A percentile compares a stretch with the other conserved stretches of the same genome.
phyloP scores from a whole-genome alignment of 768 basidiomycete genomes.

The Amyloporia xantha region DNA sequence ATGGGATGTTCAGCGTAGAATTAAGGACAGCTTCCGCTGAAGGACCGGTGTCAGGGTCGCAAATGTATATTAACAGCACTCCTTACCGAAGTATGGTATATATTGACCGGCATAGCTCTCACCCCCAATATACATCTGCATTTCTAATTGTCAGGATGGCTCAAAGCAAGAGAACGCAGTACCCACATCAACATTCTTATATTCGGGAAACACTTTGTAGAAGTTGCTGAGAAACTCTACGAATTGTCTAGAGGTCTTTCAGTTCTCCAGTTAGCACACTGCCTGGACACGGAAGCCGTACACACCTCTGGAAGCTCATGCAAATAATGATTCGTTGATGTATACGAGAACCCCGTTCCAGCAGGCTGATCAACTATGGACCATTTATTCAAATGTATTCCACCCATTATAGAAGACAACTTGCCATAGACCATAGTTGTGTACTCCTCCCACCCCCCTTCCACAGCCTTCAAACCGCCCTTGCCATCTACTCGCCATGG shows the following conservation, averaged over 20 bases:
- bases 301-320: slow-evolving; percentile 67
- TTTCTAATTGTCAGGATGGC: neutral
- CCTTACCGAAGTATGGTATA: slow-evolving; percentile 88
- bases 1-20: slow-evolving; percentile 49
- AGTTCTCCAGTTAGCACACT: neutral
- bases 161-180: slow-evolving; percentile 3
- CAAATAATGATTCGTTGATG: slow-evolving; percentile 78
- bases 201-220: slow-evolving; percentile 89
- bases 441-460: slow-evolving; percentile 98
- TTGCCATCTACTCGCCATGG: slow-evolving; percentile 78
- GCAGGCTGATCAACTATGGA: slow-evolving; percentile 90
- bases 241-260: slow-evolving; percentile 69
- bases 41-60: slow-evolving; percentile 1
- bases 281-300: slow-evolving; percentile 1
- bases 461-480: slow-evolving; percentile 62
- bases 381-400: neutral
- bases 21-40: slow-evolving; percentile 72
- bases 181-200: slow-evolving; percentile 71
- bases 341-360: slow-evolving; percentile 91
- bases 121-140: slow-evolving; percentile 89
- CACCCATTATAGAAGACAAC: slow-evolving; percentile 28
- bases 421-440: slow-evolving; percentile 87
- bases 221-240: slow-evolving; percentile 83
- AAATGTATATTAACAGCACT: slow-evolving; percentile 4
- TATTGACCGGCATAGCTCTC: slow-evolving; percentile 98